Percentiles rank a stretch among this genome's conserved stretches.
phyloP scores from a whole-genome alignment of 257 asterid genomes.

The Przewalskia tangutica region DNA sequence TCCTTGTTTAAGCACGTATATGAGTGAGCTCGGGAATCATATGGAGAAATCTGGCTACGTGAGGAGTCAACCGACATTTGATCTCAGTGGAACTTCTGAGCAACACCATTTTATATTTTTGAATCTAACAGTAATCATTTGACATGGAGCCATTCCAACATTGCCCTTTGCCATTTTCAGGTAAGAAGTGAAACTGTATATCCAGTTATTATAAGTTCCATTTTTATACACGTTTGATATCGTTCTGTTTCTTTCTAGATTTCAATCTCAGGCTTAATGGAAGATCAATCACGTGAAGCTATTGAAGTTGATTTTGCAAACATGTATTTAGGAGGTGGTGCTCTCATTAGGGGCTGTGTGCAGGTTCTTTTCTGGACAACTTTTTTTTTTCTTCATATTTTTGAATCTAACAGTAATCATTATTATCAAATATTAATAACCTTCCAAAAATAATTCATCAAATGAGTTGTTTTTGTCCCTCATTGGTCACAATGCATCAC shows the following conservation, averaged over 20 bases:
- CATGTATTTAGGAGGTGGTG: slow-evolving; percentile 86
- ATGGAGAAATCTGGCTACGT: slow-evolving; percentile 17
- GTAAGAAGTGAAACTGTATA: slow-evolving; percentile 23
- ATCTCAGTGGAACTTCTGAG: slow-evolving; percentile 58
- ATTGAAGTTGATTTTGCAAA: slow-evolving; percentile 94
- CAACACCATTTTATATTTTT: slow-evolving; percentile 45
- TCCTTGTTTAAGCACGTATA: slow-evolving; percentile 22
- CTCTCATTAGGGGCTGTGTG: slow-evolving; percentile 66
- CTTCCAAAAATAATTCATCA: not conserved
- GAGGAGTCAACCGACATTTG: slow-evolving; percentile 35
- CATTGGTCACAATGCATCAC: not conserved
- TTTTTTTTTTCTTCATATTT: not conserved
- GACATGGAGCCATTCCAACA: slow-evolving; percentile 58
- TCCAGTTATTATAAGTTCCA: not conserved
- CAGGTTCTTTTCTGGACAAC: slow-evolving; percentile 27
- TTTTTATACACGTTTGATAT: not conserved
- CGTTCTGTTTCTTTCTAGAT: slow-evolving; percentile 37
- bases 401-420: not conserved
- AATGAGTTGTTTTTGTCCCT: not conserved
- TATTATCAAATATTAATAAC: not conserved
- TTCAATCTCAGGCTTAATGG: slow-evolving; percentile 50
- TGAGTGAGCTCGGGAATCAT: slow-evolving; percentile 17
- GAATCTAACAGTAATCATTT: too few relatives aligned
- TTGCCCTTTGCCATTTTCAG: slow-evolving; percentile 60
- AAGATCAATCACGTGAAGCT: slow-evolving; percentile 61